Evolutionary conservation across 2,329 filamentous ascomycete species (phyloP), one percentile per base, ranked within the genome.

Genomic region (Myriosclerotinia curreyana): DNA sequence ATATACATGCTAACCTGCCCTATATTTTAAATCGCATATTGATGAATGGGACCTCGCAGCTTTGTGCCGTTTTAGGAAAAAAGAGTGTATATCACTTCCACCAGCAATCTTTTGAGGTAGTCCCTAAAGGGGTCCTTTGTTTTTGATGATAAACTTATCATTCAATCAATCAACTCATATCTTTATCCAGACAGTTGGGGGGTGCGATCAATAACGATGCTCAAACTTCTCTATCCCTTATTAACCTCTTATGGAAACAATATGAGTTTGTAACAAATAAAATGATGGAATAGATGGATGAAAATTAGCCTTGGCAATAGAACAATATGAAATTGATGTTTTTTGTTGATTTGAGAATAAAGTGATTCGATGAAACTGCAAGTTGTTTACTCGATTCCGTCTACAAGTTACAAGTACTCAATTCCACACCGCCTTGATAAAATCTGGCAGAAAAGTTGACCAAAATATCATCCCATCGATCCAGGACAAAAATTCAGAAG

Each of bases 391-490:
- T 20, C 28, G 36, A 31, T 40, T 2, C 8, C 5, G 34, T 5
- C 28, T 36, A 2, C 5, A 5, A 31, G 5, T 6, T 38, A 38
- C 36, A 14, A 38, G 8, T 44, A 22, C 31, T 44, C 20, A 20
- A 3, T 46, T 17, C 2, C 42, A 44, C 55, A 59, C 55, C 55
- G 55, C 55, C n/a, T 58, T 59, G 15, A 38, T 8, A 8, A 20
- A 36, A 25, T 20, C 15, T 17, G 55, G 55, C 55, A 59, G 55
- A 59, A 59, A 59, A 59, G 55, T 48, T 58, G 20, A 48, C 28
- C 14, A 48, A 59, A 48, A 48, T 48, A 48, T 59, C n/a, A 59
- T 59, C 8, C 28, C 40, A 36, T 58, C 54, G 7, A 36, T 38
- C 14, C 28, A 48, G 20, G 42, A 58, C 54, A 22, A 58, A 8